Evolutionary conservation across 148 eudicot genomes (phyloP).

Genomic region (Selenicereus undatus): DNA sequence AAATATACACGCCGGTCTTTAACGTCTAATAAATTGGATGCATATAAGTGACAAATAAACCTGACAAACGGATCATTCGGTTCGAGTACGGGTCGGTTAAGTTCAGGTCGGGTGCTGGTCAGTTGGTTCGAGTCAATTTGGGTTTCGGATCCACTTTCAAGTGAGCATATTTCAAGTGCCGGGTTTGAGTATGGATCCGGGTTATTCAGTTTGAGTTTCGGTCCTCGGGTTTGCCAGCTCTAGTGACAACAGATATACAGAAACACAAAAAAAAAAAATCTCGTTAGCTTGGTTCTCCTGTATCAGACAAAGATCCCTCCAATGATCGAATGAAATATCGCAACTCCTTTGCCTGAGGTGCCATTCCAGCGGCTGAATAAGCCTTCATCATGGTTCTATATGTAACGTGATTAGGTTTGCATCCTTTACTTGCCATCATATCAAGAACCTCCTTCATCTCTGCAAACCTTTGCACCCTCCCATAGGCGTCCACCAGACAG

Average conservation of each 20-base stretch:
- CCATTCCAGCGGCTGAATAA: constrained; percentile 58
- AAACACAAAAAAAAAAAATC: background rate
- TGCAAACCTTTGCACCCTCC: constrained; percentile 65
- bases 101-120: too few relatives aligned
- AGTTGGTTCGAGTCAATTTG: too few relatives aligned
- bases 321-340: constrained; percentile 34
- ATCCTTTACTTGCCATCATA: constrained; percentile 70
- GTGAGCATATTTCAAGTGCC: too few relatives aligned
- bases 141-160: too few relatives aligned
- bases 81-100: too few relatives aligned
- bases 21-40: background rate
- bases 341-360: constrained; percentile 53
- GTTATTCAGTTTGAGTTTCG: too few relatives aligned
- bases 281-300: constrained; percentile 8
- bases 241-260: background rate
- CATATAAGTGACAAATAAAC: too few relatives aligned
- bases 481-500: constrained; percentile 81
- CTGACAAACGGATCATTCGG: too few relatives aligned
- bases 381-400: constrained; percentile 81
- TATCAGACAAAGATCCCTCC: constrained; percentile 18
- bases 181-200: too few relatives aligned
- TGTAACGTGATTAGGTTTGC: constrained; percentile 66
- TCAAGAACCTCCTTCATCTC: constrained; percentile 78
- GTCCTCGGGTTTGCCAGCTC: too few relatives aligned
- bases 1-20: background rate